Evolutionary conservation across 2,329 filamentous ascomycete species (phyloP), one percentile per base, ranked within the genome.

Genomic region (Arthroderma sp.): DNA sequence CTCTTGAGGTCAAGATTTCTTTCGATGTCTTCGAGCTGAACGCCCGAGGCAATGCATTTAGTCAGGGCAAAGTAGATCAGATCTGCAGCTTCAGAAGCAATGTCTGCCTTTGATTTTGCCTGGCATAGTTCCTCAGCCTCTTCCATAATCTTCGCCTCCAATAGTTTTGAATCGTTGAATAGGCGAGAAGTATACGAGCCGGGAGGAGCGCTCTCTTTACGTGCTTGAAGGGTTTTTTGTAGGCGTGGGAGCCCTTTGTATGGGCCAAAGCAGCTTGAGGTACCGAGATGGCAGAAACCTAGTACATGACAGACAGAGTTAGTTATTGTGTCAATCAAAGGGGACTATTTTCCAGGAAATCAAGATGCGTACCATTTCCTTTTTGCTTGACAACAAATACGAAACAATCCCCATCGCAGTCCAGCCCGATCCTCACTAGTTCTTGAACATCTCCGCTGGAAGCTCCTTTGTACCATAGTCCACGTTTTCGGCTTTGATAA

Each of bases 131-230:
- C 91, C 58, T 93, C 85, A 0, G 91, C 91, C 63, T 98, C 91
- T 64, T 98, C 91, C 80, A 96, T 93, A 45, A 98, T 95, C 73
- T 98, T 98, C 3, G 91, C 91, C 37, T 85, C 76, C 44, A 95
- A 68, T 45, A 98, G 74, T 62, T 93, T 88, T 54, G 85, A 78
- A 51, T 98, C 91, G 11, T 82, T 88, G 71, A 96, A 98, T 1
- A 98, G 71, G 31, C 89, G 75, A 11, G 87, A 85, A 4, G 91
- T 98, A 64, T 98, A 98, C 8, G 91, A 98, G 1, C 88, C 89
- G 52, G 75, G 75, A 0, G 91, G 89, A 0, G 89, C 88, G 11
- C 83, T 85, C 36, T 75, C 66, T 61, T 91, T 94, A 55, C 91
- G 81, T 36, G 80, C 81, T 51, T 83, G 70, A 9, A 98, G 73